Conservation (phyloP, 495 filamentous ascomycete species). For the Aspergillus steynii region DNA sequence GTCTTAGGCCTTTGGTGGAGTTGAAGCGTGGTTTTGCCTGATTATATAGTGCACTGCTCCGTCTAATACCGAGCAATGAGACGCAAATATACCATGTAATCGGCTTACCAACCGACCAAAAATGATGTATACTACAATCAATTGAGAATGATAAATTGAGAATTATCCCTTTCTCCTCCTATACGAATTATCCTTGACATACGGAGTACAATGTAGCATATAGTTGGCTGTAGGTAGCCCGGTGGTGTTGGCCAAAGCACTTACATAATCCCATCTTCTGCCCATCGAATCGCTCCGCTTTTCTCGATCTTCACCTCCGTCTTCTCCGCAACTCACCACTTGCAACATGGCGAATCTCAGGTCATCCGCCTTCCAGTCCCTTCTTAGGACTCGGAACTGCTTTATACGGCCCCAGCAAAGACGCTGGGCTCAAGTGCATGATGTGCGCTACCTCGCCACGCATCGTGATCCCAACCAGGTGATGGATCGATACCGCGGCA, state of each 20-base stretch:
- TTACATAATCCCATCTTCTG: slow-evolving; percentile 7
- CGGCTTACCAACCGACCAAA: too few relatives aligned
- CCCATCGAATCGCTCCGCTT: neutral
- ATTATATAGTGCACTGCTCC: too few relatives aligned
- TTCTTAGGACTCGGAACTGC: slow-evolving; percentile 28
- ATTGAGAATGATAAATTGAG: too few relatives aligned
- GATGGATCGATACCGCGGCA: slow-evolving; percentile 80
- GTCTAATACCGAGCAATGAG: too few relatives aligned
- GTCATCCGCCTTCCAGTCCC: slow-evolving; percentile 31
- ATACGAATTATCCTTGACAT: too few relatives aligned
- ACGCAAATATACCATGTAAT: too few relatives aligned
- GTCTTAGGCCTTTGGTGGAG: too few relatives aligned
- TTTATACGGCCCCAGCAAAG: slow-evolving; percentile 57
- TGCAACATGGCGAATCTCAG: slow-evolving; percentile 37
- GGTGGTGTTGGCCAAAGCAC: neutral
- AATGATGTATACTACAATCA: too few relatives aligned
- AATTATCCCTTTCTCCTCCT: too few relatives aligned
- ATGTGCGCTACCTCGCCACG: slow-evolving; percentile 83
- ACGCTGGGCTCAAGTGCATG: slow-evolving; percentile 89
- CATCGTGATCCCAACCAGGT: slow-evolving; percentile 62
- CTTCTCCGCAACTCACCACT: slow-evolving; percentile 7
- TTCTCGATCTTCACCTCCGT: slow-evolving; percentile 5
- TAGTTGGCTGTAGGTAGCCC: too few relatives aligned
- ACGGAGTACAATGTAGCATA: too few relatives aligned
- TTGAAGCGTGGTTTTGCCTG: too few relatives aligned